Base-by-base conservation (phyloP, 179 eudicot genomes). In the Heliamphora pulchella region DNA sequence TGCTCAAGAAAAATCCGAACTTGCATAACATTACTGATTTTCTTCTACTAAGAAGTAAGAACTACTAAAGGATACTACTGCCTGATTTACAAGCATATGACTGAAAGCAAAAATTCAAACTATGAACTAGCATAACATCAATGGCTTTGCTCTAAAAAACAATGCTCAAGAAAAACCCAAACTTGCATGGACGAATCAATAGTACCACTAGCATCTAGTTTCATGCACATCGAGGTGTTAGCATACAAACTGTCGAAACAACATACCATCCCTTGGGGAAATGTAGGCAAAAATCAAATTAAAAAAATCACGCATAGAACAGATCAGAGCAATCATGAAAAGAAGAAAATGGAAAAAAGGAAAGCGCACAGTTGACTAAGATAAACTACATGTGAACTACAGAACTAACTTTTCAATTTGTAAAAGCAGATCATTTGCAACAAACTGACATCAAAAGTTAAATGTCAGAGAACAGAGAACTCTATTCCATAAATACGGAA, bases 51-150 rank as follows among this genome's bases (percentile, higher is more conserved):
- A 31, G 31, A 31, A 31, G 31, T 31, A 31, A 31, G 31, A 69
- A n/a, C 18, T 71, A 22, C 39, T 17, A 70, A 68, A 5, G 74
- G 55, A 70, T 46, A 73, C 39, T 50, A 9, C 59, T 2, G 44
- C 44, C 76, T 4, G 11, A 1, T 73, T 50, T 11, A 51, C 54
- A 71, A 8, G 6, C 74, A 47, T n/a, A n/a, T 57, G 75, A 71
- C 39, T 5, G 14, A 7, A 15, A 70, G 74, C 9, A 71, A 50
- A 47, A n/a, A 18, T 18, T 11, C 7, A 54, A 31, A 8, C 3
- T 39, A 75, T 75, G 78, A 75, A 75, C n/a, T 39, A 73, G 76
- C 54, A 44, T 9, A 75, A 43, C 61, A 47, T 47, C 64, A 22
- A 31, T 67, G 48, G 5, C 48, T 3, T 15, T 47, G 55, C 47